Conservation (phyloP, 1,139 yeast genomes). For the Candida glucosophila region DNA sequence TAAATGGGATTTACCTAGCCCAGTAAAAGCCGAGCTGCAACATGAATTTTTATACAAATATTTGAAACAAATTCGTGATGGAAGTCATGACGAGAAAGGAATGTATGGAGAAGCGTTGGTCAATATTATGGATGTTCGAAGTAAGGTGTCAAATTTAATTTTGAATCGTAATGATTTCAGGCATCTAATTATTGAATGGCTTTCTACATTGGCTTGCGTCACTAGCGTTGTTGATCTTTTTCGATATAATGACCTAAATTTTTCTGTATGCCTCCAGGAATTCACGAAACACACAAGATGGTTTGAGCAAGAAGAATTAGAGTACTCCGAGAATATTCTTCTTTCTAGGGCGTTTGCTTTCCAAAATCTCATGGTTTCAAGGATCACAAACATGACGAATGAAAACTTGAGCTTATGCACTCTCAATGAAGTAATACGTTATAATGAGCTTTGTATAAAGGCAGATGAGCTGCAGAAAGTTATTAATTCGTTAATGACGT, state of each 20-base stretch:
- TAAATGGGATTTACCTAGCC: constrained; percentile 59
- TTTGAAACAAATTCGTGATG: constrained; percentile 27
- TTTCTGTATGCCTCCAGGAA: constrained; percentile 4
- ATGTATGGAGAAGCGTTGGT: constrained; percentile 13
- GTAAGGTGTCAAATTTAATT: constrained; percentile 3
- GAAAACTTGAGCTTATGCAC: constrained; percentile 16
- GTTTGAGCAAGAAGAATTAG: constrained; percentile 28
- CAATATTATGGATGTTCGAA: constrained; percentile 10
- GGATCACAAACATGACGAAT: constrained; percentile 1
- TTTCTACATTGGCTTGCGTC: constrained; percentile 29
- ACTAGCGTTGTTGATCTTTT: constrained; percentile 15
- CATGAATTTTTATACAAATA: constrained; percentile 39
- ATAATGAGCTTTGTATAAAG: constrained; percentile 30
- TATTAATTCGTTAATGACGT: constrained; percentile 38
- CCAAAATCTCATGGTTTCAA: constrained; percentile 12
- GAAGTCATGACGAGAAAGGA: constrained; percentile 7
- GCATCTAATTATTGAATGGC: constrained; percentile 15
- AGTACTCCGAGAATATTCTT: constrained; percentile 30
- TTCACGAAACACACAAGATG: constrained; percentile 19
- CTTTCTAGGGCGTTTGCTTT: constrained; percentile 29
- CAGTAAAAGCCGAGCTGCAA: constrained; percentile 19
- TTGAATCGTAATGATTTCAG: constrained; percentile 11
- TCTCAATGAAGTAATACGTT: constrained; percentile 31
- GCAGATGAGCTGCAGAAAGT: constrained; percentile 36
- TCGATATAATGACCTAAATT: constrained; percentile 1